These are phyloP conservation scores for Trichoderma pleuroti DNA, from an alignment of 2,329 filamentous ascomycete genomes.

Conservation along the genomic window DNA sequence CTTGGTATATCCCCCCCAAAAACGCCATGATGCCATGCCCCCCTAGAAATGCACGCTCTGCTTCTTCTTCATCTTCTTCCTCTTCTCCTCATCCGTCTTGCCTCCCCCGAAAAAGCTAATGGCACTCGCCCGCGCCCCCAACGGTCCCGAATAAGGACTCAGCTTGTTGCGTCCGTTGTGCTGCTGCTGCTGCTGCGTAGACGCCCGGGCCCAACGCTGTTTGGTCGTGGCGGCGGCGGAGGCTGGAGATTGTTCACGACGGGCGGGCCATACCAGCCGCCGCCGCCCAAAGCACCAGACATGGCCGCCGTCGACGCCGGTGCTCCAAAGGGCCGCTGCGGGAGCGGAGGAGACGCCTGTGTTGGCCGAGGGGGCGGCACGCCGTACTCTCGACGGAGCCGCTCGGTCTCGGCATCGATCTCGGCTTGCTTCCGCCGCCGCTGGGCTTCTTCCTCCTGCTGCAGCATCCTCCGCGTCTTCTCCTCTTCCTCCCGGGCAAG, in stretches of 20 bases:
- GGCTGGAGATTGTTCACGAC: conserved; percentile 30
- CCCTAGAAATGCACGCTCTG: conserved; percentile 44
- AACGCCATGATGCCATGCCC: background rate
- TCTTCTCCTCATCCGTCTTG: conserved; percentile 36
- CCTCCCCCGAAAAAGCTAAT: conserved; percentile 42
- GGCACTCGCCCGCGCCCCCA: conserved; percentile 44
- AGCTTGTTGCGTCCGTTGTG: conserved; percentile 21
- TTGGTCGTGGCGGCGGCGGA: conserved; percentile 42
- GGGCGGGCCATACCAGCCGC: conserved; percentile 20
- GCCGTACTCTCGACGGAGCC: conserved; percentile 67
- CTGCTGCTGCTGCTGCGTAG: background rate
- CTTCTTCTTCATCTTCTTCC: conserved; percentile 46
- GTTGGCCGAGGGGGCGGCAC: conserved; percentile 43
- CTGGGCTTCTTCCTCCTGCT: conserved; percentile 61
- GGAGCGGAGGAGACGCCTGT: conserved; percentile 33
- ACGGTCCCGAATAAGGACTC: conserved; percentile 30
- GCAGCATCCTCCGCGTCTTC: conserved; percentile 61
- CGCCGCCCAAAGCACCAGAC: conserved; percentile 16
- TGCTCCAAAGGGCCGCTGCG: conserved; percentile 27
- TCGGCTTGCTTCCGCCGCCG: conserved; percentile 51
- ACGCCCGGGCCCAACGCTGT: conserved; percentile 41
- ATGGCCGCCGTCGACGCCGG: background rate
- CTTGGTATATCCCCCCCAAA: background rate
- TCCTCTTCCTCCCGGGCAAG: conserved; percentile 55
- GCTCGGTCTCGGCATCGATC: conserved; percentile 77